These are phyloP conservation scores for Rhizopogon salebrosus DNA, from an alignment of 768 basidiomycete genomes.

Conservation along the genomic window DNA sequence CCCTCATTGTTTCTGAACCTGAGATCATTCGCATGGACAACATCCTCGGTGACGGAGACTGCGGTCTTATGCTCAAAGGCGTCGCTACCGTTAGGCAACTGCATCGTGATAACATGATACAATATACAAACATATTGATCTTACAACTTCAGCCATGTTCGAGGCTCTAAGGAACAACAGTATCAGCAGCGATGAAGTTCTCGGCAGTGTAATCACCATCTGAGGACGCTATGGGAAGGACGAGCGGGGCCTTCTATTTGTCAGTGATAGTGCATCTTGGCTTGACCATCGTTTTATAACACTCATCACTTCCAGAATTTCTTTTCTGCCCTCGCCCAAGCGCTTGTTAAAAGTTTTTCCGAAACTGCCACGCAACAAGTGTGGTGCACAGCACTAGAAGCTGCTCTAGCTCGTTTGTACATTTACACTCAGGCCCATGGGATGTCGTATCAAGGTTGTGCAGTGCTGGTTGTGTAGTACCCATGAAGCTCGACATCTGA, in stretches of 20 bases:
- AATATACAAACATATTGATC: too few species aligned
- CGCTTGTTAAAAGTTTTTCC: conserved; percentile 21
- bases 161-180: conserved; percentile 47
- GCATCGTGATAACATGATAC: background rate
- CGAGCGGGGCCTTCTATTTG: conserved; percentile 89
- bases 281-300: too few species aligned
- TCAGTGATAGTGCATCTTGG: conserved; percentile 42
- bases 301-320: too few species aligned
- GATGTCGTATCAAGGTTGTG: too few species aligned
- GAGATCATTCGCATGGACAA: conserved; percentile 93
- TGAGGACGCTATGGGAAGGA: conserved; percentile 91
- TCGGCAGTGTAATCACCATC: conserved; percentile 59
- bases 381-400: conserved; percentile 57
- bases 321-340: too few species aligned
- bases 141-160: conserved; percentile 48
- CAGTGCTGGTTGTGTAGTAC: too few species aligned
- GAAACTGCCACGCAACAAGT: conserved; percentile 34
- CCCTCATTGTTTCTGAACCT: conserved; percentile 72
- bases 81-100: conserved; percentile 60
- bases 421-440: conserved; percentile 85
- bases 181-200: conserved; percentile 60
- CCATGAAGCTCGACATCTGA: too few species aligned
- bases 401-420: conserved; percentile 60
- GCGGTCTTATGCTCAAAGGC: conserved; percentile 61
- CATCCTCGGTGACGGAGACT: conserved; percentile 88